These are phyloP conservation scores for Verbena officinalis DNA, from an alignment of 257 asterid species.

Conservation along the genomic window DNA sequence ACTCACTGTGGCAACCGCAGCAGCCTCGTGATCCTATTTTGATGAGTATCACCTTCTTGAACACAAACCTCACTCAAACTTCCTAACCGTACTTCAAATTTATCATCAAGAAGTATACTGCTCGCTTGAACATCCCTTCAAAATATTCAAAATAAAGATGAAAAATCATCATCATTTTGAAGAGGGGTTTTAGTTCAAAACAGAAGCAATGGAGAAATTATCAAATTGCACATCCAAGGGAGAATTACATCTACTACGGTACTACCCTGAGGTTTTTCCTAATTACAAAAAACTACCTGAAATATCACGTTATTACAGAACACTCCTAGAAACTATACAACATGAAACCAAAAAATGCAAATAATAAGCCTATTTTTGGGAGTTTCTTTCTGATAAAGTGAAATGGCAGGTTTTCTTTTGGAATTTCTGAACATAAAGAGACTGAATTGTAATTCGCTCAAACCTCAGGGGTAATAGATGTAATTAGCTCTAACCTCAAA, in stretches of 20 bases:
- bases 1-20: constrained; percentile 91
- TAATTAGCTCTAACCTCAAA: no score
- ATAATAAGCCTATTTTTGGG: no score
- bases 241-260: constrained; percentile 3
- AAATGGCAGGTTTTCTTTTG: no score
- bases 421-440: no score
- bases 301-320: no score
- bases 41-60: constrained; percentile 84
- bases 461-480: no score
- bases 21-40: constrained; percentile 67
- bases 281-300: no score
- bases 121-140: constrained; percentile 96
- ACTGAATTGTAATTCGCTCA: no score
- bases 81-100: constrained; percentile 92
- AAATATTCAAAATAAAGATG: background rate
- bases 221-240: constrained; percentile 5
- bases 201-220: background rate
- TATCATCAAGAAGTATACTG: constrained; percentile 96
- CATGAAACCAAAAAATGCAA: no score
- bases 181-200: constrained; percentile 10
- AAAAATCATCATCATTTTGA: constrained; percentile 21
- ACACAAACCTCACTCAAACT: constrained; percentile 85
- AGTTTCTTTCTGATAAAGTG: no score
- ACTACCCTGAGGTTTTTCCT: no score
- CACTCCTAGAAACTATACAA: no score